Conservation (phyloP, 2,329 filamentous ascomycete species). For the Hawksworthiomyces lignivorus region DNA sequence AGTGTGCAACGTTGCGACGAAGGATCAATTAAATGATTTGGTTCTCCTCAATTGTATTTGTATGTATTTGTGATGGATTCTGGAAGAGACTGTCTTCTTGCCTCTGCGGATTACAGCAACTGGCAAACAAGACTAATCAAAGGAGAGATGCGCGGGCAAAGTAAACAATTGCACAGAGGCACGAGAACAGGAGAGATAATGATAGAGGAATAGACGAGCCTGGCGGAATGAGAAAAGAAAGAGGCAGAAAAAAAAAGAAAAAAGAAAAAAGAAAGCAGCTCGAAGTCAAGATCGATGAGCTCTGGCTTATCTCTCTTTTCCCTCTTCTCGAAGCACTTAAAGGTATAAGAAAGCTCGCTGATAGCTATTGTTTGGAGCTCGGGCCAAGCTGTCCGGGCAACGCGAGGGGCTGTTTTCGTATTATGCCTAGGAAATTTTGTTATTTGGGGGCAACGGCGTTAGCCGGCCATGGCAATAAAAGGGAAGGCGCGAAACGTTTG, state of each 20-base stretch:
- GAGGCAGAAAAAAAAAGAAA: not conserved
- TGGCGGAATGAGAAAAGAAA: not conserved
- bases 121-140: no score
- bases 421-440: slow-evolving; percentile 2
- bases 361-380: slow-evolving; percentile 14
- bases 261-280: not conserved
- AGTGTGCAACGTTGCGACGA: no score
- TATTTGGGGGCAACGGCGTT: slow-evolving; percentile 3
- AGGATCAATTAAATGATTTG: no score
- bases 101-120: no score
- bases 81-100: no score
- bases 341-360: not conserved
- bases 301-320: not conserved
- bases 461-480: not conserved
- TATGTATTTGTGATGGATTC: no score
- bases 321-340: no score
- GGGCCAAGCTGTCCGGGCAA: slow-evolving; percentile 18
- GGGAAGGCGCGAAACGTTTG: slow-evolving; percentile 1
- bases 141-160: no score
- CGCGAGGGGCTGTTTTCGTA: slow-evolving; percentile 5
- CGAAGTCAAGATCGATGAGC: no score
- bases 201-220: not conserved
- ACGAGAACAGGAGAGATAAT: slow-evolving; percentile 8
- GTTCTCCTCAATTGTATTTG: no score
- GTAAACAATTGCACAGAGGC: not conserved